Conservation (phyloP, 306 rosid genomes). For the Sechiopsis laciniata region DNA sequence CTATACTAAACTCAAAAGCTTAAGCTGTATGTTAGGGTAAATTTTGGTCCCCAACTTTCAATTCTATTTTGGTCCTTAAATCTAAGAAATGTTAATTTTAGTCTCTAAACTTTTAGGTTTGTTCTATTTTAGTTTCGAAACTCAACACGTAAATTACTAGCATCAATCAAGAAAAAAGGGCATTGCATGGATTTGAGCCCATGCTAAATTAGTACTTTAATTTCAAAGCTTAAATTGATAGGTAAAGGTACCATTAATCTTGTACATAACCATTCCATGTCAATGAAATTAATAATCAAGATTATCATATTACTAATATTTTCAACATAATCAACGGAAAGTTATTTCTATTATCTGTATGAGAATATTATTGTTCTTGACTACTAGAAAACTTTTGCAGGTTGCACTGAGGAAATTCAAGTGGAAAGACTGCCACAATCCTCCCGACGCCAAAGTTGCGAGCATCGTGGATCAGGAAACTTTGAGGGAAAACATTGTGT, state of each 20-base stretch:
- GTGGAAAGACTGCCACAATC: conserved; percentile 84
- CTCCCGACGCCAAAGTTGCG: conserved; percentile 56
- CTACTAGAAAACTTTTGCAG: conserved; percentile 33
- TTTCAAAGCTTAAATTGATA: too few relatives aligned
- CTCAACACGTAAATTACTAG: neutral
- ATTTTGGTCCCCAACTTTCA: too few relatives aligned
- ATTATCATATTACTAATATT: neutral
- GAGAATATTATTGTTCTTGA: neutral
- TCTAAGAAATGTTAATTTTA: too few relatives aligned
- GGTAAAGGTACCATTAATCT: neutral
- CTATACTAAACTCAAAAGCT: neutral
- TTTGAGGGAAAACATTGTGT: conserved; percentile 73
- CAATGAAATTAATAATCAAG: neutral
- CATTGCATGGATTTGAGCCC: neutral
- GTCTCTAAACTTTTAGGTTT: too few relatives aligned
- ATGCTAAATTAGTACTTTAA: neutral
- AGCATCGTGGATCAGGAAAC: conserved; percentile 67
- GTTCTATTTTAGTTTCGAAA: neutral
- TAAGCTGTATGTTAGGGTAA: too few relatives aligned
- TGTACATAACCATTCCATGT: neutral
- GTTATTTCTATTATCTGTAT: neutral
- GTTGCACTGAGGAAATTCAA: conserved; percentile 73
- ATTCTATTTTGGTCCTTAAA: too few relatives aligned
- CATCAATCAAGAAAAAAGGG: neutral
- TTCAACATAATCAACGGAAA: neutral